Base-by-base conservation (phyloP, 345 rosid genomes). In the Capsella bursapastoris region DNA sequence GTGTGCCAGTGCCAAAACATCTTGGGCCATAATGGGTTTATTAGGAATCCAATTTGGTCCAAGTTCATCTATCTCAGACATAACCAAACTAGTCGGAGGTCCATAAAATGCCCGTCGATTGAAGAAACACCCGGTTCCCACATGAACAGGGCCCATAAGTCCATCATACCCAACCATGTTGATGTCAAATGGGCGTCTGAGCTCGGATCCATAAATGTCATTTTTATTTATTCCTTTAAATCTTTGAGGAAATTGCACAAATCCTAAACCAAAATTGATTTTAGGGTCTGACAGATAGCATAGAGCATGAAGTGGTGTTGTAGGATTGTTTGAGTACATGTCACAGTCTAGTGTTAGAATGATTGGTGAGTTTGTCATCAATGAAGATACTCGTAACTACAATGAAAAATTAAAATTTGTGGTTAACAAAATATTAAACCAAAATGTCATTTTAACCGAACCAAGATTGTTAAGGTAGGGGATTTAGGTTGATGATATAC, bases 291-390 rank as follows among this genome's bases (percentile, higher is more conserved):
- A 69, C 0, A 83, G 34, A 58, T 89, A 86, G 45, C 96, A 89
- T 6, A 91, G 47, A 6, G 68, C 77, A 14, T 85, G 83, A 2
- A 40, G 71, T 28, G 79, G 85, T 1, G 93, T 84, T 16, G 40
- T 22, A 0, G 96, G 90, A 64, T 92, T 86, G 55, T 90, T 92
- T 0, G 96, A 90, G 41, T 80, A 72, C 84, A 82, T 88, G 79
- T 92, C 97, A 58, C 97, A 88, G 28, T 92, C 97, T 41, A 85
- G 70, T 6, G 89, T 84, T 77, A 90, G 65, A 28, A 89, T 63
- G 14, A 92, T 55, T 0, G 90, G 88, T 8, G 88, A 84, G 63
- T 92, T 89, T 31, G 86, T 86, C 86, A 89, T 78, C 25, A 61
- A 53, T 0, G 82, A 83, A 0, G 97, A 92, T 9, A 89, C 96